A percentile compares a stretch with the other conserved stretches of the same genome.
Evolutionary conservation across 2,329 filamentous ascomycete genomes (phyloP).

Genomic region (Penicillium sumatraense): DNA sequence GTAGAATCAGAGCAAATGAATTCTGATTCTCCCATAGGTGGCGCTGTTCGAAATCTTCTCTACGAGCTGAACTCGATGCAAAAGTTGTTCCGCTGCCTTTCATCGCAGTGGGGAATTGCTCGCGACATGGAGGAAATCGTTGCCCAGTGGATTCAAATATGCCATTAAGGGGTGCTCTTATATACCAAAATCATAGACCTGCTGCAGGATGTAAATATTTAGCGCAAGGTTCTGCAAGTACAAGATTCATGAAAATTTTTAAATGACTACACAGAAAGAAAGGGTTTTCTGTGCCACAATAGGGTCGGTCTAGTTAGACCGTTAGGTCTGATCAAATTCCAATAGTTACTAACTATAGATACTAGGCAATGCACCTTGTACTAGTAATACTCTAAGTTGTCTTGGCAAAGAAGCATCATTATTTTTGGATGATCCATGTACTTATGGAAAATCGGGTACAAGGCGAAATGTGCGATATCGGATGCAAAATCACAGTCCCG

Average conservation of each 20-base stretch:
- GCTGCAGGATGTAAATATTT: not conserved
- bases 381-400: too few species aligned
- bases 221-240: not conserved
- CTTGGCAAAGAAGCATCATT: too few species aligned
- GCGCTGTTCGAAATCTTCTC: constrained; percentile 45
- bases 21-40: constrained; percentile 25
- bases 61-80: constrained; percentile 55
- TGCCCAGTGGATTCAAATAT: constrained; percentile 50
- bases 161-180: constrained; percentile 34
- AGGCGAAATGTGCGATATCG: too few species aligned
- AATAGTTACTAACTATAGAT: not conserved
- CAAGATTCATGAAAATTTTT: too few species aligned
- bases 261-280: too few species aligned
- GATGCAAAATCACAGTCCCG: too few species aligned
- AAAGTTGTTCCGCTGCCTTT: constrained; percentile 51
- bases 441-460: too few species aligned
- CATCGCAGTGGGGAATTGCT: constrained; percentile 52
- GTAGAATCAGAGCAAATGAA: constrained; percentile 34
- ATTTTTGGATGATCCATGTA: too few species aligned
- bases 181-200: too few species aligned
- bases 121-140: constrained; percentile 52
- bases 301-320: too few species aligned
- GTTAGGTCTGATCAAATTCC: not conserved
- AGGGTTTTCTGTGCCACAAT: too few species aligned
- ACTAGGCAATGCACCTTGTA: too few species aligned